Evolutionary conservation across 257 asterid species (phyloP), one percentile per base, ranked within the genome.

Genomic region (Ilex aquifolium): DNA sequence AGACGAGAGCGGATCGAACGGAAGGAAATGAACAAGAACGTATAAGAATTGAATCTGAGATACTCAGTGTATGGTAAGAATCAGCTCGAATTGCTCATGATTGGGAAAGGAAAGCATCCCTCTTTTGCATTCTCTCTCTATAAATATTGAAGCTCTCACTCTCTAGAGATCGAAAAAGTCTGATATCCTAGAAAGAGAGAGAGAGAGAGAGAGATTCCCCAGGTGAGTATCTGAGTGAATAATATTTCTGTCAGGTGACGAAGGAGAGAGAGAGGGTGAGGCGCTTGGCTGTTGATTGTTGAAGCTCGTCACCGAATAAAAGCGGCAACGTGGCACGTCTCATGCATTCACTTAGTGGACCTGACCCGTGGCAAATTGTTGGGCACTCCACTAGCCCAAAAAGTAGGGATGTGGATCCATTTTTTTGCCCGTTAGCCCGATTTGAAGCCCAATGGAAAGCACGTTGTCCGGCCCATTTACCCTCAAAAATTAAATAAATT

Each of bases 101-200:
- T 15, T 46, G 31, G 14, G n/a, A 57, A 15, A 21, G 32, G 31
- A 48, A 21, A 21, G 27, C 27, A 21, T 13, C 56, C 31, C 6
- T 31, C 53, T 52, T 14, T 42, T 7, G 5, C 52, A 16, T 32
- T 54, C 16, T 27, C 48, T 11, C 60, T 27, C 44, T 13, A 6
- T 27, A 71, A 71, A 53, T 21, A 30, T 29, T 11, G 21, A 44
- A 27, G 57, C 27, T 21, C 27, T 21, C 27, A 21, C 27, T 21
- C 27, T 21, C 1, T 21, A 1, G 27, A 21, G 27, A 21, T 21
- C 1, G 27, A 21, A 21, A 60, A 80, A 74, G 77, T 69, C 76
- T 36, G 65, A 65, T 75, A 81, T 85, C 83, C 78, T 71, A 72
- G 64, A 63, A 64, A 69, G 60, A 66, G 46, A 69, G 44, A 62